phyloP scores from a whole-genome alignment of 148 eudicot genomes.

The Suaeda aralocaspica region DNA sequence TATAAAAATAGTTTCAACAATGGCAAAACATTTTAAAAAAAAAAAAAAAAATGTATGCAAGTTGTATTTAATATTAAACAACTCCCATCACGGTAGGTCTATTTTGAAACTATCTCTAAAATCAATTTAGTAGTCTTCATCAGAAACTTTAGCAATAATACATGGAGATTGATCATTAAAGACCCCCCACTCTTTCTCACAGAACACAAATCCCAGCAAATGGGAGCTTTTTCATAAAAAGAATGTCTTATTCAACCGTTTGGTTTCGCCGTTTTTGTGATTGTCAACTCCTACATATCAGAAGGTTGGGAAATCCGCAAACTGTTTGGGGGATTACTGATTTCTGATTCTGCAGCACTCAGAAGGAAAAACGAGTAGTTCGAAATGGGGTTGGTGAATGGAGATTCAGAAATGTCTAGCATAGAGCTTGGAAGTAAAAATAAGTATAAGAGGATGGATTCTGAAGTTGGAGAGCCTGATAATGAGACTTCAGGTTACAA shows the following conservation, averaged over 20 bases:
- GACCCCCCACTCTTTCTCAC: neutral
- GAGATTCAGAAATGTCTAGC: conserved; percentile 14
- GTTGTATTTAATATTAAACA: neutral
- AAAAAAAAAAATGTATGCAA: conserved; percentile 6
- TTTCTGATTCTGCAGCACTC: neutral
- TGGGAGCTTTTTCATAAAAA: neutral
- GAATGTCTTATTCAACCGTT: too few relatives aligned
- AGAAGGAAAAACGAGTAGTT: conserved; percentile 22
- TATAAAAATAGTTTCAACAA: neutral
- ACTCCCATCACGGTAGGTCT: neutral
- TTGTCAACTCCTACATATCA: neutral
- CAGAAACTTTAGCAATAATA: neutral
- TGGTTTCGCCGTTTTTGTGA: neutral
- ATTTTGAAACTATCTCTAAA: conserved; percentile 8
- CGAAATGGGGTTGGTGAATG: conserved; percentile 38
- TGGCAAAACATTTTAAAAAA: neutral
- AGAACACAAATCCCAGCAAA: neutral
- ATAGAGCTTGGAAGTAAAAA: conserved; percentile 42
- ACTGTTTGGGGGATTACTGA: neutral
- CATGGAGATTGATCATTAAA: neutral
- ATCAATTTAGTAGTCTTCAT: neutral
- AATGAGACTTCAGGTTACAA: conserved; percentile 26
- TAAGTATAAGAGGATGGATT: conserved; percentile 56
- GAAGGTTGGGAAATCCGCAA: neutral
- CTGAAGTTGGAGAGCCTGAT: conserved; percentile 31